These are phyloP conservation scores for Ceriops tagal DNA, from an alignment of 345 rosid species.

Conservation along the genomic window DNA sequence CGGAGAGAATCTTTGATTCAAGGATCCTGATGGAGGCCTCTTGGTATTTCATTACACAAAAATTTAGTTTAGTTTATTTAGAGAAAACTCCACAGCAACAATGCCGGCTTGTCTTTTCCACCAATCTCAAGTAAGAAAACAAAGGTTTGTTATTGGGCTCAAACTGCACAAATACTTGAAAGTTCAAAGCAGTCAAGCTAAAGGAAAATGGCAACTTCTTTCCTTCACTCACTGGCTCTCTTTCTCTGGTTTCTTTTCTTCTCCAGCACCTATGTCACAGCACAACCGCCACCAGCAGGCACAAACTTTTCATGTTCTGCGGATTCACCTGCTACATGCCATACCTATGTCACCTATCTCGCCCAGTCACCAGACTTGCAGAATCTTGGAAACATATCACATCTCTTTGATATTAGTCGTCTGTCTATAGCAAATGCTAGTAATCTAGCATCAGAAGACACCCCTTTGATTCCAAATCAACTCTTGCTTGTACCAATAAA, in stretches of 20 bases:
- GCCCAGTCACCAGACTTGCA: constrained; percentile 36
- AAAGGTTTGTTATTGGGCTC: constrained; percentile 15
- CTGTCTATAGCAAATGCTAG: constrained; percentile 38
- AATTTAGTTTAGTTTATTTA: background rate
- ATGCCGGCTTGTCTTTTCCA: constrained; percentile 19
- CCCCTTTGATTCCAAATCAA: constrained; percentile 38
- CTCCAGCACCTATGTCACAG: constrained; percentile 16
- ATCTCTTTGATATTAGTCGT: constrained; percentile 40
- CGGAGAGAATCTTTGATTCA: constrained; percentile 11
- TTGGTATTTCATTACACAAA: constrained; percentile 9
- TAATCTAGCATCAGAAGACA: constrained; percentile 45
- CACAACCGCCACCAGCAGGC: constrained; percentile 30
- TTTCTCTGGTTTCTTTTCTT: constrained; percentile 22
- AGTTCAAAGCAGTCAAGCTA: constrained; percentile 7
- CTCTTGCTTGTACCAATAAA: constrained; percentile 48
- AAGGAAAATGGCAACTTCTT: constrained; percentile 32
- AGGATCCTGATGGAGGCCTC: constrained; percentile 15
- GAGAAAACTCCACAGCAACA: constrained; percentile 15
- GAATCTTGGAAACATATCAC: constrained; percentile 46
- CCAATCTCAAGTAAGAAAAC: constrained; percentile 10
- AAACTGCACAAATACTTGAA: background rate
- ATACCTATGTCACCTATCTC: constrained; percentile 39
- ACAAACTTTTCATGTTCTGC: constrained; percentile 39
- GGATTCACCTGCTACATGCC: constrained; percentile 25
- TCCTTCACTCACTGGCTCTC: constrained; percentile 13